Evolutionary conservation across 139 green algal species (phyloP).

Genomic region (Gonium pectorale): DNA sequence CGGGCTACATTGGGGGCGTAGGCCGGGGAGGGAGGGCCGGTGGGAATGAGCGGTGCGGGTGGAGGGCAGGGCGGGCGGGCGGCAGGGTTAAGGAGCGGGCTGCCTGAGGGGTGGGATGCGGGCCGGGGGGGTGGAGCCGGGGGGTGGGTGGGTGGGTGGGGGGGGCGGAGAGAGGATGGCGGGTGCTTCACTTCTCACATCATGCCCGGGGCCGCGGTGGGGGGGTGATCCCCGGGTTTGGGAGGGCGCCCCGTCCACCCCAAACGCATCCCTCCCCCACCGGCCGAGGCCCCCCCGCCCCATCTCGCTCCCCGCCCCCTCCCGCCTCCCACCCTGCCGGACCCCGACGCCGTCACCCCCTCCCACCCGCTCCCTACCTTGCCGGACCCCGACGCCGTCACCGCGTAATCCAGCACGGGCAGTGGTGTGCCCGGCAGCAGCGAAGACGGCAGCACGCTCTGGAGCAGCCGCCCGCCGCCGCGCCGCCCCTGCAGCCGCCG

Average conservation of each 20-base stretch:
- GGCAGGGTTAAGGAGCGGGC: too few relatives aligned
- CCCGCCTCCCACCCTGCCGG: not conserved
- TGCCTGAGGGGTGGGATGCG: too few relatives aligned
- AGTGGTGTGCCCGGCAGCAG: not conserved
- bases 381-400: not conserved
- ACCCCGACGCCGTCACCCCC: not conserved
- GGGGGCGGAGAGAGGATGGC: too few relatives aligned
- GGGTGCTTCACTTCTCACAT: not conserved
- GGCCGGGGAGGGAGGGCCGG: too few relatives aligned
- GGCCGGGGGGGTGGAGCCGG: too few relatives aligned
- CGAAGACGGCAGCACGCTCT: not conserved
- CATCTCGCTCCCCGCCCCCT: not conserved
- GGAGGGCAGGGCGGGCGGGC: too few relatives aligned
- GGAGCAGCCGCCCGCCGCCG: not conserved
- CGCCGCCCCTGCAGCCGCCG: too few relatives aligned
- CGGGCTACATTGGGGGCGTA: not conserved
- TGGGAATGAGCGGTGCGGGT: too few relatives aligned
- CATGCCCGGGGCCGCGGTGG: not conserved
- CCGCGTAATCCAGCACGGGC: not conserved
- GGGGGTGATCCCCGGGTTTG: not conserved
- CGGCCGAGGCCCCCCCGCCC: not conserved
- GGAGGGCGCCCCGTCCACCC: not conserved
- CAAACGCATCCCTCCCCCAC: not conserved
- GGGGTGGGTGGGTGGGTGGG: too few relatives aligned
- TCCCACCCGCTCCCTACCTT: not conserved